Conservation (phyloP, 1,284 basidiomycete genomes). For the Trichosporon ovoides region DNA sequence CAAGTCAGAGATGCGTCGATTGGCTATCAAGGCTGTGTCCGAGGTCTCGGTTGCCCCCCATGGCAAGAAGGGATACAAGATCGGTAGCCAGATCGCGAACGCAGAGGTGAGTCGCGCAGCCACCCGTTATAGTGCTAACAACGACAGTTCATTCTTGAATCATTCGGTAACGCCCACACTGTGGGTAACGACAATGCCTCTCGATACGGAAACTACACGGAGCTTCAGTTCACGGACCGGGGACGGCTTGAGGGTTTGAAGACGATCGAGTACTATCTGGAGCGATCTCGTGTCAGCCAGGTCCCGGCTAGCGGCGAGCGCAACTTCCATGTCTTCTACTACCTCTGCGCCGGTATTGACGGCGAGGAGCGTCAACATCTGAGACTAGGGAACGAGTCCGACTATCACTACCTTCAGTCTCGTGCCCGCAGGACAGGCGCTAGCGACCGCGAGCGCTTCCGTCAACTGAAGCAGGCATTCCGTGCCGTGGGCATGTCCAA, state of each 20-base stretch:
- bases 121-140: background rate
- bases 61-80: constrained; percentile 89
- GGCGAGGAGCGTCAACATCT: constrained; percentile 82
- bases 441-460: constrained; percentile 68
- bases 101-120: constrained; percentile 57
- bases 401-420: constrained; percentile 74
- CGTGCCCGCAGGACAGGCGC: constrained; percentile 56
- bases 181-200: constrained; percentile 81
- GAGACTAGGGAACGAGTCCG: constrained; percentile 62
- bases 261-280: constrained; percentile 94
- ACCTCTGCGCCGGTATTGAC: constrained; percentile 82
- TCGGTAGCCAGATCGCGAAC: constrained; percentile 77
- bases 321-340: constrained; percentile 97
- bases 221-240: constrained; percentile 87
- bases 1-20: constrained; percentile 81
- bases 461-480: constrained; percentile 87
- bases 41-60: constrained; percentile 81
- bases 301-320: constrained; percentile 69
- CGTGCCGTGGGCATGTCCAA: constrained; percentile 90
- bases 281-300: constrained; percentile 76
- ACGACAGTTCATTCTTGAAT: constrained; percentile 74
- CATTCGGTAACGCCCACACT: constrained; percentile 86
- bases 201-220: constrained; percentile 74
- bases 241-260: constrained; percentile 86
- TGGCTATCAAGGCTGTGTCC: constrained; percentile 85